phyloP scores from a whole-genome alignment of 805 yeast genomes.

The Candida tammaniensis region DNA sequence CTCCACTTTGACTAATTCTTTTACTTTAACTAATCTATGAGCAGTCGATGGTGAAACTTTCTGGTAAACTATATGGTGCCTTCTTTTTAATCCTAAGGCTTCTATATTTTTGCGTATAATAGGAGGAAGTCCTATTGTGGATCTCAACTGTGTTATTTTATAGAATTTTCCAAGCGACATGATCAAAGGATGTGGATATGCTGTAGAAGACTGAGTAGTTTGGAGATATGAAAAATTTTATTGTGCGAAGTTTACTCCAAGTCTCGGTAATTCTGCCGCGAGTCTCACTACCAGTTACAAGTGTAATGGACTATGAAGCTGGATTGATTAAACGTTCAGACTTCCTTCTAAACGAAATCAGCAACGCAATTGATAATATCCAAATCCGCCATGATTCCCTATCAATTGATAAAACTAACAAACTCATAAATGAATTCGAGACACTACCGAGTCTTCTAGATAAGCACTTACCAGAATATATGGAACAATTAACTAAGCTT shows the following conservation, averaged over 20 bases:
- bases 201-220: too few species aligned
- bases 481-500: constrained; percentile 23
- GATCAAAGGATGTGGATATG: too few species aligned
- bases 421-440: constrained; percentile 48
- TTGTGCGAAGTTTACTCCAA: too few species aligned
- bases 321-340: constrained; percentile 5
- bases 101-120: constrained; percentile 59
- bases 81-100: constrained; percentile 70
- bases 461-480: constrained; percentile 28
- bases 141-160: constrained; percentile 73
- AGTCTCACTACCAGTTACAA: too few species aligned
- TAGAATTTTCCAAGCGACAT: too few species aligned
- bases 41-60: constrained; percentile 75
- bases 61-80: constrained; percentile 74
- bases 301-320: constrained; percentile 1
- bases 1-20: constrained; percentile 83
- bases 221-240: too few species aligned
- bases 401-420: constrained; percentile 1
- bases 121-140: constrained; percentile 83
- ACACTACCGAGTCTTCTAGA: constrained; percentile 53
- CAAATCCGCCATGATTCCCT: constrained; percentile 1
- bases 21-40: constrained; percentile 77
- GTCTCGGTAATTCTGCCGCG: background rate
- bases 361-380: background rate
- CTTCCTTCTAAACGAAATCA: constrained; percentile 1